Evolutionary conservation across 805 yeast genomes (phyloP).

Genomic region (Lipomyces spencermartinsiae): DNA sequence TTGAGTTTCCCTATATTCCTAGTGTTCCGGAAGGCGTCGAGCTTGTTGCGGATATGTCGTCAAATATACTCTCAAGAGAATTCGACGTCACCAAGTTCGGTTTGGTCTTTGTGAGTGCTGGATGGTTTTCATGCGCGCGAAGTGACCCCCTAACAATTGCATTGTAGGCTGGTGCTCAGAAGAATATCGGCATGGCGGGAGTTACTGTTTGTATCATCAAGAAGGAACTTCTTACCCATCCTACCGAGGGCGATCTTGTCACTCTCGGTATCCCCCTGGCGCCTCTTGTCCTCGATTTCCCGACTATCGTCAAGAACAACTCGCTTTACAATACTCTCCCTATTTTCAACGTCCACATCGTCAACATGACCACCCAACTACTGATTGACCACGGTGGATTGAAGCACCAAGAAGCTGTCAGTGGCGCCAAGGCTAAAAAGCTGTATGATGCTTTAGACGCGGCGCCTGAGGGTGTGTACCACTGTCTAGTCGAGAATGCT

Average conservation of each 20-base stretch:
- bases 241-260: conserved; percentile 65
- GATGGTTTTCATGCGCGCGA: neutral
- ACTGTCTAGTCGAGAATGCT: conserved; percentile 65
- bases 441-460: conserved; percentile 71
- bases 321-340: conserved; percentile 97
- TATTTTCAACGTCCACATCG: conserved; percentile 85
- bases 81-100: conserved; percentile 87
- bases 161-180: conserved; percentile 88
- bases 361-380: conserved; percentile 74
- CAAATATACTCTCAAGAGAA: conserved; percentile 82
- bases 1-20: conserved; percentile 70
- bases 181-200: conserved; percentile 97
- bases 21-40: conserved; percentile 71
- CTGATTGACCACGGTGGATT: conserved; percentile 77
- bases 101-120: conserved; percentile 60
- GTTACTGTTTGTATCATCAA: conserved; percentile 89
- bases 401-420: conserved; percentile 60
- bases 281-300: conserved; percentile 89
- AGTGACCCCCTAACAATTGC: neutral
- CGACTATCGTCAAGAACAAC: conserved; percentile 84
- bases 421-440: conserved; percentile 64
- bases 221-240: conserved; percentile 69
- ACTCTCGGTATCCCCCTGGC: conserved; percentile 71
- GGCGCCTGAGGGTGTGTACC: conserved; percentile 64
- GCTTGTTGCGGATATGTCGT: conserved; percentile 92